phyloP scores from a whole-genome alignment of 208 protist genomes.

The Naegleria gruberi region DNA sequence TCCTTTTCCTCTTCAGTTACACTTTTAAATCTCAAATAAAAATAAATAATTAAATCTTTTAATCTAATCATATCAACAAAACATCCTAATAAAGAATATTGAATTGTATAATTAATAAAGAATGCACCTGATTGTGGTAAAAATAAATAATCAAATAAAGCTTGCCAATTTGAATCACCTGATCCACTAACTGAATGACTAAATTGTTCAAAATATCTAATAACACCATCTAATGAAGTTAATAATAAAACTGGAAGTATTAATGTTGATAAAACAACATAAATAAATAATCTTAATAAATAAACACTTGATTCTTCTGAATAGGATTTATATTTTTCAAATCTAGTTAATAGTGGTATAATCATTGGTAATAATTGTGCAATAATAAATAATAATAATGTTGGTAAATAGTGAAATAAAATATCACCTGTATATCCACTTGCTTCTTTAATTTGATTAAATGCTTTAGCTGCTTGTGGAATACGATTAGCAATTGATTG shows the following conservation, averaged over 20 bases:
- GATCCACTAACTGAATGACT: background rate
- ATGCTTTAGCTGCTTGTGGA: background rate
- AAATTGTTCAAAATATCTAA: background rate
- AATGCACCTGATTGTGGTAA: constrained; percentile 6
- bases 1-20: background rate
- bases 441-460: background rate
- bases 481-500: background rate
- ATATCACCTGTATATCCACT: constrained; percentile 7
- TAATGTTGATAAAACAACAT: background rate
- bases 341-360: background rate
- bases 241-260: background rate
- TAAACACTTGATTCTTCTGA: background rate
- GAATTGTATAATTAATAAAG: background rate
- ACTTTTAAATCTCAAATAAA: background rate
- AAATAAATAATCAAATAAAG: background rate
- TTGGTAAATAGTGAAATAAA: constrained; percentile 4
- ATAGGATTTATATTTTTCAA: background rate
- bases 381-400: background rate
- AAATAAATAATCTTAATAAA: background rate
- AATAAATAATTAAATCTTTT: background rate
- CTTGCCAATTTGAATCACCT: background rate
- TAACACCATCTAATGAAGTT: background rate
- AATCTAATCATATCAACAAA: background rate
- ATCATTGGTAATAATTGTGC: background rate
- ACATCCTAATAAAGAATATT: background rate